Base-by-base conservation (phyloP, 148 eudicot genomes). In the Persicaria maculosa region DNA sequence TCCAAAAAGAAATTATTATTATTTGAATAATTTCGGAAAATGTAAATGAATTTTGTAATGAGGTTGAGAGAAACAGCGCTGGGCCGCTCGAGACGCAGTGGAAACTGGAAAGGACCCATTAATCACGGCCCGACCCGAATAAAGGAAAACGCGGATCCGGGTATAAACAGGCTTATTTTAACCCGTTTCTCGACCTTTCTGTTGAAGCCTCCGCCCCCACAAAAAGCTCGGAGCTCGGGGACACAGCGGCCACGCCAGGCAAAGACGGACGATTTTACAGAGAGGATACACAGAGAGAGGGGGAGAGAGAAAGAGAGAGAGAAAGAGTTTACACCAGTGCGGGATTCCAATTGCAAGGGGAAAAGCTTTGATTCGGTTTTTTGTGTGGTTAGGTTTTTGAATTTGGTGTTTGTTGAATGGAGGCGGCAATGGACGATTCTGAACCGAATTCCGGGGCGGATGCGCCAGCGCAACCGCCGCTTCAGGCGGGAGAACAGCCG, bases 401-500 rank as follows among this genome's bases (percentile, higher is more conserved):
- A 31, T 61, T 55, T 25, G 61, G 61, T 55, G 61, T 55, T 55
- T 55, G 62, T 6, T 19, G 40, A 40, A 65, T 76, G 79, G 82
- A 80, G 72, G 6, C 71, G 73, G 76, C 59, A 62, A 44, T 47
- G 76, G 72, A 57, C 45, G 79, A 61, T 72, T 57, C 79, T 15
- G 76, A 55, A 57, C 47, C 76, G 50, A 19, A 58, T 58, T 59
- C 76, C 31, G 59, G 53, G 11, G 12, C 69, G 47, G 70, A 10
- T 9, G 5, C 59, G 48, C 44, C 74, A 22, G 70, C 22, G 4
- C 65, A 55, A 45, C 74, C 76, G 44, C 67, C 53, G 71, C 15
- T 16, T 7, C 46, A 74, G 68, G 79, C 53, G 48, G 36, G 44
- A 6, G 73, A 74, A 1, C 71, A 65, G 70, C 57, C 68, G 71